These are phyloP conservation scores for Fusarium multiceps DNA, from an alignment of 2,329 filamentous ascomycete genomes.

Conservation along the genomic window DNA sequence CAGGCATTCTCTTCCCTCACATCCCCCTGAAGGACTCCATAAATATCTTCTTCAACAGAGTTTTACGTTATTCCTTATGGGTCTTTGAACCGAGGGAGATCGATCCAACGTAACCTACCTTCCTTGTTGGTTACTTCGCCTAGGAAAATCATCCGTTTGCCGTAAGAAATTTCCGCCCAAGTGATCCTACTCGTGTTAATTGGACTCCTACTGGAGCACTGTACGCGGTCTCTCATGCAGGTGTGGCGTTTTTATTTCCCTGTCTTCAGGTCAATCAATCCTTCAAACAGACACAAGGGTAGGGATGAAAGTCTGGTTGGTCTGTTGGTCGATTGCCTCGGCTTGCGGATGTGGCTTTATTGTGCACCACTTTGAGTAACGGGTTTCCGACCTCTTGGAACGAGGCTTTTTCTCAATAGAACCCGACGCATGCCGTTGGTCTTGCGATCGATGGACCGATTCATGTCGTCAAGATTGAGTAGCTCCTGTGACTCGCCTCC, in stretches of 20 bases:
- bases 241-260: background rate
- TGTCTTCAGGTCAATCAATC: background rate
- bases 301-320: too few species aligned
- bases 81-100: background rate
- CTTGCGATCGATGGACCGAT: background rate
- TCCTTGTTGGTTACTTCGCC: background rate
- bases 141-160: background rate
- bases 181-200: background rate
- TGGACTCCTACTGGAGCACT: background rate
- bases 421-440: background rate
- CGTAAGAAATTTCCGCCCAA: background rate
- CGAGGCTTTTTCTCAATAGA: background rate
- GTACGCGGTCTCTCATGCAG: background rate
- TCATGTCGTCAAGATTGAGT: background rate
- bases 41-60: background rate
- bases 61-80: background rate
- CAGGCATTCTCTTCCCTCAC: background rate
- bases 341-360: background rate
- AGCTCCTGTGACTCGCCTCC: too few species aligned
- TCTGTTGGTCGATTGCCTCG: background rate
- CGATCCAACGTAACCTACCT: slow-evolving; percentile 1
- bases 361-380: background rate
- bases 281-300: background rate
- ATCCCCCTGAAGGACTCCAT: background rate
- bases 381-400: background rate